Evolutionary conservation across 2,329 filamentous ascomycete genomes (phyloP).

Genomic region (Cladosporium sp.): DNA sequence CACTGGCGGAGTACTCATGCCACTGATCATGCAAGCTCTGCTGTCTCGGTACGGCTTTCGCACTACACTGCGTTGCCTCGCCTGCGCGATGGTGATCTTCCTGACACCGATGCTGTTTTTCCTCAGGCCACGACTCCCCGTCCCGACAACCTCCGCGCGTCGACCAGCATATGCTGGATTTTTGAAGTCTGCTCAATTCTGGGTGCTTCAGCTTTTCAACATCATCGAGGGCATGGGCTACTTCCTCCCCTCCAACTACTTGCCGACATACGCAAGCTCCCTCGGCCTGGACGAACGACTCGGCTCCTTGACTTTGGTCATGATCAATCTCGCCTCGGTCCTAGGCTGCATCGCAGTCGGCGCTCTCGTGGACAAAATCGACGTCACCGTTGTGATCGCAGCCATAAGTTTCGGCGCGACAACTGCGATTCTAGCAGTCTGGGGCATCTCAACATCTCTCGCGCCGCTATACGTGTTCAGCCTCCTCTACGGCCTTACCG

Average conservation of each 20-base stretch:
- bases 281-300: constrained; percentile 32
- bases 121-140: constrained; percentile 17
- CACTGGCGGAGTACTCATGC: constrained; percentile 36
- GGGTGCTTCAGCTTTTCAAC: constrained; percentile 39
- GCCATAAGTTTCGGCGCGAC: constrained; percentile 34
- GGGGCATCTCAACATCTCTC: constrained; percentile 41
- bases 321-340: constrained; percentile 36
- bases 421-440: constrained; percentile 39
- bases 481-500: constrained; percentile 39
- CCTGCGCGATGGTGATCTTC: too few relatives aligned
- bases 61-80: constrained; percentile 10
- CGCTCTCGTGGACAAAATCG: constrained; percentile 33
- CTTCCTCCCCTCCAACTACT: constrained; percentile 41
- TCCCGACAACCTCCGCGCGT: constrained; percentile 32
- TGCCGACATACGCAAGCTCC: constrained; percentile 37
- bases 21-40: constrained; percentile 41
- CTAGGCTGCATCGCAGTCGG: constrained; percentile 37
- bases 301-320: constrained; percentile 35
- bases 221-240: constrained; percentile 39
- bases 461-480: constrained; percentile 39
- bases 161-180: too few relatives aligned
- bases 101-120: too few relatives aligned
- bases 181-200: constrained; percentile 36
- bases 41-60: constrained; percentile 26
- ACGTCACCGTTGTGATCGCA: constrained; percentile 35